phyloP scores from a whole-genome alignment of 2,329 filamentous ascomycete species.

The Fusarium armeniacum region DNA sequence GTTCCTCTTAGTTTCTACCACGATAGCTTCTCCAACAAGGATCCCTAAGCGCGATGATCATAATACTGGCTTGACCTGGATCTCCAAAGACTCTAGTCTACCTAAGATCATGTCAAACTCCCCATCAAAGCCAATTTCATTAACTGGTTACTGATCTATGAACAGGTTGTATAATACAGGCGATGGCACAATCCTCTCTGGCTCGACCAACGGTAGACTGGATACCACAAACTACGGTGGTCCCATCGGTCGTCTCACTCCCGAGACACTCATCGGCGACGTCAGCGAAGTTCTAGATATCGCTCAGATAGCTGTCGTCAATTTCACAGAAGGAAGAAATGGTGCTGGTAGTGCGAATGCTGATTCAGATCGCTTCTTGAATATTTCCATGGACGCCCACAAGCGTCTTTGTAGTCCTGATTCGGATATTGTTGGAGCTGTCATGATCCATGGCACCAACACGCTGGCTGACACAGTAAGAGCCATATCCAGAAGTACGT shows the following conservation, averaged over 20 bases:
- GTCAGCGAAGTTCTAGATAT: constrained; percentile 52
- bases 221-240: constrained; percentile 54
- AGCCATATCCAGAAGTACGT: not conserved
- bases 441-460: constrained; percentile 64
- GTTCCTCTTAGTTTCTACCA: not conserved
- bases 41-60: not conserved
- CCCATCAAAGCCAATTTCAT: not conserved
- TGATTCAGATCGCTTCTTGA: constrained; percentile 1
- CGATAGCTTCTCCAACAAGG: not conserved
- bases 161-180: constrained; percentile 15
- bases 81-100: constrained; percentile 13
- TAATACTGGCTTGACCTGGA: not conserved
- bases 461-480: constrained; percentile 66
- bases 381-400: not conserved
- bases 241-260: constrained; percentile 45
- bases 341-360: not conserved
- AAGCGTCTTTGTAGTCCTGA: constrained; percentile 51
- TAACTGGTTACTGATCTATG: not conserved
- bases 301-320: constrained; percentile 51
- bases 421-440: constrained; percentile 50
- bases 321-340: constrained; percentile 34
- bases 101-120: constrained; percentile 49
- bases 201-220: constrained; percentile 53
- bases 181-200: constrained; percentile 52
- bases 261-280: constrained; percentile 50